phyloP scores from a whole-genome alignment of 768 basidiomycete genomes.

The Boletus subcaerulescens region DNA sequence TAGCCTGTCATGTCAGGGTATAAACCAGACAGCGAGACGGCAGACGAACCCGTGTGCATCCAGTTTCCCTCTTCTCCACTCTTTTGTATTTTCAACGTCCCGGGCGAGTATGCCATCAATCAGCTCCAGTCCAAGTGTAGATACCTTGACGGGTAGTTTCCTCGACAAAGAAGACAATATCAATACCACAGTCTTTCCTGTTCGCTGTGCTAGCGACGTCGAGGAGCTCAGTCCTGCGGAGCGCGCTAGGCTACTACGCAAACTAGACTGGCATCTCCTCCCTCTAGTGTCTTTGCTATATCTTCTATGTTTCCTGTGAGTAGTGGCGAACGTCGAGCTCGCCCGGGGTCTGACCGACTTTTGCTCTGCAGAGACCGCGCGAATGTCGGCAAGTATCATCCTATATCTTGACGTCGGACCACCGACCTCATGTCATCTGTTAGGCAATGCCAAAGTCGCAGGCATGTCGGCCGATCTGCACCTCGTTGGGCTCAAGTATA shows the following conservation, averaged over 20 bases:
- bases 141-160: background rate
- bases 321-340: background rate
- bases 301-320: constrained; percentile 46
- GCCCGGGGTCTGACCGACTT: background rate
- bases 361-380: constrained; percentile 37
- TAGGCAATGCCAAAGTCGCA: constrained; percentile 44
- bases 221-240: constrained; percentile 15
- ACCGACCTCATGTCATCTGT: background rate
- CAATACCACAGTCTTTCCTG: background rate
- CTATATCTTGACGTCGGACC: background rate
- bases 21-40: background rate
- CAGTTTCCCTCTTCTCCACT: background rate
- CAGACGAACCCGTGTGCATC: background rate
- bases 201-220: background rate
- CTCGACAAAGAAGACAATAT: constrained; percentile 11
- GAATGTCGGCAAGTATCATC: constrained; percentile 38
- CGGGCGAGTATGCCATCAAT: constrained; percentile 14
- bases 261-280: constrained; percentile 43
- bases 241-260: constrained; percentile 33
- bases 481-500: constrained; percentile 34
- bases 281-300: constrained; percentile 45
- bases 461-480: constrained; percentile 41
- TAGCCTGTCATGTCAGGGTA: background rate
- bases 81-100: constrained; percentile 1
- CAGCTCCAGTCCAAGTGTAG: background rate